phyloP scores from a whole-genome alignment of 139 green algal genomes.

The Closterium sp. region DNA sequence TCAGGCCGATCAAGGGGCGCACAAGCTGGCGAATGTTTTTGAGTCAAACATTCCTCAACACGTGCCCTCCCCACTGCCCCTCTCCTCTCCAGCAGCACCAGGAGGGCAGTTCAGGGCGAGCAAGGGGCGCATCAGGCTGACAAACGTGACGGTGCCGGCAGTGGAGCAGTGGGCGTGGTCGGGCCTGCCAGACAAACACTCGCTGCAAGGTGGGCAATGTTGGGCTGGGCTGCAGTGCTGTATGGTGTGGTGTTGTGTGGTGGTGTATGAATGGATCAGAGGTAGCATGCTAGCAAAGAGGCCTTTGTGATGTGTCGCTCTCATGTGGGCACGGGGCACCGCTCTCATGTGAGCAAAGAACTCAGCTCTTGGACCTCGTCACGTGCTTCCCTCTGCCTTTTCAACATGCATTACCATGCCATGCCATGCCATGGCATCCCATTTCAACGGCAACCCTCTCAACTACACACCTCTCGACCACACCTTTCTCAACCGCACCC shows the following conservation, averaged over 20 bases:
- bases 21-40: not conserved
- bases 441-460: not conserved
- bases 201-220: not conserved
- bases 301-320: too few species aligned
- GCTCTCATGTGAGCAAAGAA: too few species aligned
- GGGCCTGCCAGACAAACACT: not conserved
- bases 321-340: too few species aligned
- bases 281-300: too few species aligned
- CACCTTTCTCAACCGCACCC: not conserved
- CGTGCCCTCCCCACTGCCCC: too few species aligned
- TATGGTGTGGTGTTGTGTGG: not conserved
- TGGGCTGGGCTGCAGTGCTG: too few species aligned
- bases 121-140: not conserved
- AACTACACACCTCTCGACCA: not conserved
- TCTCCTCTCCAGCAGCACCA: too few species aligned
- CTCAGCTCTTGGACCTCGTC: too few species aligned
- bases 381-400: too few species aligned
- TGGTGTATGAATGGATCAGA: not conserved
- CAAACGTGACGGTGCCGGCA: not conserved
- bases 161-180: not conserved
- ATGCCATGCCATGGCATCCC: not conserved
- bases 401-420: not conserved
- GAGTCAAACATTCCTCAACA: too few species aligned
- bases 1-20: not conserved
- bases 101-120: not conserved